These are phyloP conservation scores for Calocybe indica DNA, from an alignment of 768 basidiomycete genomes.

Conservation along the genomic window DNA sequence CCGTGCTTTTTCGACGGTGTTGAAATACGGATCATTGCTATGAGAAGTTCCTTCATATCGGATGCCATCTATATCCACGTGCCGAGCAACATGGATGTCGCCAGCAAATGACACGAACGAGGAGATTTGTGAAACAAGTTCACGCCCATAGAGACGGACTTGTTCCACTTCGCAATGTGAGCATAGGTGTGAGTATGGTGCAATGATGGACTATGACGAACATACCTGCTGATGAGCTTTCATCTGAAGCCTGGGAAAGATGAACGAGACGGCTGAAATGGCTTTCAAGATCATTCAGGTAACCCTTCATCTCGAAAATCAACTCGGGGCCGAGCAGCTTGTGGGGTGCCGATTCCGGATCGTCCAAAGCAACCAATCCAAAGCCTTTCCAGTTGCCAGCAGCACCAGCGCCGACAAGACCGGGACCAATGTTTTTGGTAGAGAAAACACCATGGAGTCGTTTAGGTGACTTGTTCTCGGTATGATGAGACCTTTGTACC, in stretches of 20 bases:
- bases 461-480: conserved; percentile 33
- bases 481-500: conserved; percentile 53
- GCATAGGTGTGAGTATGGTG: conserved; percentile 1
- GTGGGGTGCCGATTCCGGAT: conserved; percentile 40
- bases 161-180: conserved; percentile 27
- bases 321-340: conserved; percentile 45
- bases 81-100: conserved; percentile 73
- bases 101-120: conserved; percentile 53
- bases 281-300: conserved; percentile 45
- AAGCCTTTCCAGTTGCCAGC: conserved; percentile 81
- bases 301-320: conserved; percentile 45
- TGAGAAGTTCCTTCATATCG: conserved; percentile 39
- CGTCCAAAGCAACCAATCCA: conserved; percentile 64
- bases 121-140: conserved; percentile 49
- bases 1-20: conserved; percentile 66
- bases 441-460: conserved; percentile 58
- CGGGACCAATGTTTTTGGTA: conserved; percentile 61
- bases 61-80: conserved; percentile 80
- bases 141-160: conserved; percentile 38
- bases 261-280: conserved; percentile 34
- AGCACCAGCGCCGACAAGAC: conserved; percentile 74
- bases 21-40: conserved; percentile 47
- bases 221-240: conserved; percentile 29
- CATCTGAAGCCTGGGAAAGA: conserved; percentile 24
- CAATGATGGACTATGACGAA: neutral